phyloP scores from a whole-genome alignment of 352 stramenopile species.

The Blastocystis sp. region DNA sequence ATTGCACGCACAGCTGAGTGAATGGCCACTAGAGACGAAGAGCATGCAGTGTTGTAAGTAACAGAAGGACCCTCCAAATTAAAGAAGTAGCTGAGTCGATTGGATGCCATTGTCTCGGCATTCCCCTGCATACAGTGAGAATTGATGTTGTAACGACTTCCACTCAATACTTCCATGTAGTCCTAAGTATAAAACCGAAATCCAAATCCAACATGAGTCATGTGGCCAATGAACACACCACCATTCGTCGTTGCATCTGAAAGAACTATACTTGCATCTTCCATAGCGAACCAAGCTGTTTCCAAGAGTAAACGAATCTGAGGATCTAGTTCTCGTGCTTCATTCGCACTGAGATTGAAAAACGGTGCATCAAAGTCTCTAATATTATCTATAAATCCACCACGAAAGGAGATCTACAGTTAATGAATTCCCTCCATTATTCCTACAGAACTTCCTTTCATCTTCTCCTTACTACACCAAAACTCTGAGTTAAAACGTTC shows the following conservation, averaged over 20 bases:
- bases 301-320: slow-evolving; percentile 58
- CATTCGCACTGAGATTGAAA: slow-evolving; percentile 60
- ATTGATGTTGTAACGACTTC: slow-evolving; percentile 53
- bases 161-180: slow-evolving; percentile 61
- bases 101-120: slow-evolving; percentile 53
- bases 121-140: slow-evolving; percentile 61
- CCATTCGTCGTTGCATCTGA: neutral
- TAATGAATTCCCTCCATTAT: neutral
- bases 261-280: slow-evolving; percentile 34
- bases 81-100: slow-evolving; percentile 60
- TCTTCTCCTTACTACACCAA: slow-evolving; percentile 56
- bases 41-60: slow-evolving; percentile 57
- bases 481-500: slow-evolving; percentile 62
- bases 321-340: slow-evolving; percentile 61
- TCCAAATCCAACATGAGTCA: slow-evolving; percentile 33
- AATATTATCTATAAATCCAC: slow-evolving; percentile 61
- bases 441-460: slow-evolving; percentile 55
- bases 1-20: slow-evolving; percentile 46
- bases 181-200: neutral
- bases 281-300: slow-evolving; percentile 54
- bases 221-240: slow-evolving; percentile 60
- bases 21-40: slow-evolving; percentile 53
- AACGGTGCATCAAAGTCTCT: slow-evolving; percentile 62
- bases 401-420: slow-evolving; percentile 50
- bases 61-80: slow-evolving; percentile 49